Conservation (phyloP, 345 rosid genomes). For the Camelina sativa region DNA sequence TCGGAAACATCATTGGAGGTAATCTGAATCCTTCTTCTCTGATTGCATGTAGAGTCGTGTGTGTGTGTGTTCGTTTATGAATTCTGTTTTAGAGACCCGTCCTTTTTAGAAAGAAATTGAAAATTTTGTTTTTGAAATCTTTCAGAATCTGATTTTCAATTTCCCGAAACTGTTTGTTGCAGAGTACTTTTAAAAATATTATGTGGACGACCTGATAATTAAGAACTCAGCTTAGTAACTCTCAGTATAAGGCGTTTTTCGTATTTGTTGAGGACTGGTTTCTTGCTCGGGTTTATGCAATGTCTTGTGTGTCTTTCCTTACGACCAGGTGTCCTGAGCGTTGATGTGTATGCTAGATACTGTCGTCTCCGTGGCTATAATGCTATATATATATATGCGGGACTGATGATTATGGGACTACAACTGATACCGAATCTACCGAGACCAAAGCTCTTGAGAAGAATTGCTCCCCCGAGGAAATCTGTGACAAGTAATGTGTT, state of each 20-base stretch:
- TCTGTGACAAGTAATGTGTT: constrained; percentile 78
- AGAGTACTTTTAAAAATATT: background rate
- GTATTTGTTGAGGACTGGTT: background rate
- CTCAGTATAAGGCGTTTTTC: no score
- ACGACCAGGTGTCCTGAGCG: constrained; percentile 75
- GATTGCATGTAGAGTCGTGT: background rate
- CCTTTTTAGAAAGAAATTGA: background rate
- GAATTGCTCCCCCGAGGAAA: constrained; percentile 76
- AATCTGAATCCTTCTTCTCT: constrained; percentile 11
- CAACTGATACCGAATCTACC: constrained; percentile 54
- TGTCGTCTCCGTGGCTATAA: constrained; percentile 93
- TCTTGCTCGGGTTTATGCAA: background rate
- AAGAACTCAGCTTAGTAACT: no score
- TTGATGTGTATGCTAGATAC: constrained; percentile 87
- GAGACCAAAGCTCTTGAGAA: constrained; percentile 95
- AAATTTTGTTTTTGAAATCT: constrained; percentile 1
- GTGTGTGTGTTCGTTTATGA: background rate
- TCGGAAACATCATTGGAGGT: constrained; percentile 94
- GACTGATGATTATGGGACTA: constrained; percentile 95
- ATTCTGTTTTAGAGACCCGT: background rate
- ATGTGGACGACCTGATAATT: background rate
- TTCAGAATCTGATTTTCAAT: background rate
- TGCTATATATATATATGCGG: constrained; percentile 81
- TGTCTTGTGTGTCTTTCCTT: background rate
- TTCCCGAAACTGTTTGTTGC: background rate